Evolutionary conservation across 1,139 yeast genomes (phyloP).

Genomic region (Scheffersomyces stambukii): DNA sequence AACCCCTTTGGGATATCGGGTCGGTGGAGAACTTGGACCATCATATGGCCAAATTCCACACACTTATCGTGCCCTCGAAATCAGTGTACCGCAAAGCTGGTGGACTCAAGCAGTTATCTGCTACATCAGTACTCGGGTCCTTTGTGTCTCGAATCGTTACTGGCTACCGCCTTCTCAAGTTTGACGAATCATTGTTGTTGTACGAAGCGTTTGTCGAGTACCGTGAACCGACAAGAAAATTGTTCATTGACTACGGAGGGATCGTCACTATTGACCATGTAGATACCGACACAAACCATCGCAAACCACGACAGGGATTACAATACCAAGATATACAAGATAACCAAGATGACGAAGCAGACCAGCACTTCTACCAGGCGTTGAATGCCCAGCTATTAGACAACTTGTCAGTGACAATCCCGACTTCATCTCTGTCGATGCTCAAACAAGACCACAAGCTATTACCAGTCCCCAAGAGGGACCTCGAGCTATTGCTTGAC

Average conservation of each 20-base stretch:
- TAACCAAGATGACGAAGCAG: conserved; percentile 7
- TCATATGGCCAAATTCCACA: no score
- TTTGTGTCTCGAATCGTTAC: conserved; percentile 38
- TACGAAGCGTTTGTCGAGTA: conserved; percentile 54
- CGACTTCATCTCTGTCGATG: conserved; percentile 13
- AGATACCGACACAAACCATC: background rate
- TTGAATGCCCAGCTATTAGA: conserved; percentile 20
- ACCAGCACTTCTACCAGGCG: conserved; percentile 15
- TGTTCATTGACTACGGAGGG: conserved; percentile 2
- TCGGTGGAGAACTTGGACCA: no score
- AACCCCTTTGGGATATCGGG: no score
- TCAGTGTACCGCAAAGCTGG: background rate
- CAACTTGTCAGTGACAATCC: conserved; percentile 16
- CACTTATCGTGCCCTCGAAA: no score
- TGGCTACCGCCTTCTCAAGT: conserved; percentile 50
- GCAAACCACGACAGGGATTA: background rate
- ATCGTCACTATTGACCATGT: background rate
- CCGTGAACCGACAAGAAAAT: conserved; percentile 32
- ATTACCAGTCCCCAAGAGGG: conserved; percentile 47
- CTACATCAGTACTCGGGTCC: conserved; percentile 35
- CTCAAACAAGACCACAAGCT: conserved; percentile 13
- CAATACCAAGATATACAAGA: conserved; percentile 7
- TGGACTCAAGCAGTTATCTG: conserved; percentile 21
- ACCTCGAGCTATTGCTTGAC: conserved; percentile 49
- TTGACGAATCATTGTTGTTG: conserved; percentile 52